Evolutionary conservation across 1,139 yeast species (phyloP), one percentile per base, ranked within the genome.

Genomic region (Casaregolazyma lundiana): DNA sequence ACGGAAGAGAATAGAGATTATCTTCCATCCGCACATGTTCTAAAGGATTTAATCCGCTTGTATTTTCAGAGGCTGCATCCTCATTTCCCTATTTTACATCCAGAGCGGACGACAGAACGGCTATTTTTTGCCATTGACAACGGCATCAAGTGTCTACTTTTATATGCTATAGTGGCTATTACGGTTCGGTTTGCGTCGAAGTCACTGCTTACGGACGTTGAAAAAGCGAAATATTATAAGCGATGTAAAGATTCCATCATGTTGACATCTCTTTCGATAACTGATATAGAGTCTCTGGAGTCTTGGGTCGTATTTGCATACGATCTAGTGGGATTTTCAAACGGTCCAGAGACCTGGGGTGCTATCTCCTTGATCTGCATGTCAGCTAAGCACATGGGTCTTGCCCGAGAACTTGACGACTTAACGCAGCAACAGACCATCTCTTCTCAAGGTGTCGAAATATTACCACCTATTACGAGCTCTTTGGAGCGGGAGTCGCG

Each of bases 331-430:
- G 59, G 59, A 1, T 45, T 45, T 8, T 54, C 58, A 9, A 55
- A 55, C 38, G 58, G 58, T 5, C 59, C 59, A 2, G 52, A 54
- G 42, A 53, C 58, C 2, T 55, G 59, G 59, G 49, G 57, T 18
- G 49, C 53, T 13, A 43, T 55, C 38, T 50, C 59, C 3, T 41
- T 55, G 26, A 53, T 55, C 6, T 50, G 54, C 34, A 51, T 56
- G 2, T 54, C 56, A 4, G 56, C 56, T 15, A 35, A 47, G 1
- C 57, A 55, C 32, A 46, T 55, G 21, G 54, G 57, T 8, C 37
- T 55, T 5, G 38, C 41, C 22, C 50, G 47, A 30, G 58, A 54
- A 4, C 20, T 17, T 15, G 37, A 41, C 13, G 34, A 32, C 9
- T 19, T 26, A 2, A 30, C 24, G 8, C 20, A 20, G 4, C 45